Base-by-base conservation (phyloP, 2,329 filamentous ascomycete genomes). In the Madurella mycetomatis region DNA sequence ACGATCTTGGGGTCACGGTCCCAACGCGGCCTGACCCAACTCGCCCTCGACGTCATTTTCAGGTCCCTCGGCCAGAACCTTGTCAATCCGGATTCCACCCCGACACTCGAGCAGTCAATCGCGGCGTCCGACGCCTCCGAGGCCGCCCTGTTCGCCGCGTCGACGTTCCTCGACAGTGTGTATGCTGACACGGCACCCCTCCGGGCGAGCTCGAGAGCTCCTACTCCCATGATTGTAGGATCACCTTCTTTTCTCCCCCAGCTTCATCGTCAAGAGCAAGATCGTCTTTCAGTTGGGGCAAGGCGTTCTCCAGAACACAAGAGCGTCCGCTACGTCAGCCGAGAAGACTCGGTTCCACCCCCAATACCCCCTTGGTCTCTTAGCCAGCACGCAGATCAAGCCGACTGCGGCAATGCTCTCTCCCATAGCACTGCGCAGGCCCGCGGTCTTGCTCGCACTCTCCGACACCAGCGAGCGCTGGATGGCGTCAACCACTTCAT, bases 1-100 rank as follows among this genome's bases (percentile, higher is more conserved):
- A 99, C 94, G 0, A 96, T 97, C 56, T 81, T 99, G 15, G 94
- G 94, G 52, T 95, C 90, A 12, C 87, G 86, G 62, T 83, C 81
- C 18, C 89, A 96, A 70, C 86, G 92, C 60, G 94, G 94, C 58
- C 75, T 99, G 51, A 95, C 91, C 0, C 94, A 99, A 70, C 86
- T 99, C 65, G 83, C 90, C 0, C 85, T 99, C 51, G 92, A 97
- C 66, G 82, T 95, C 41, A 79, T 97, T 47, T 99, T 95, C 73
- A 85, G 86, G 59, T 92, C 88, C 43, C 83, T 96, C 48, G 84
- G 83, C 54, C 74, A 81, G 16, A 87, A 85, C 55, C 83, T 95
- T 51, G 83, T 88, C 60, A 83, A 88, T 49, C 73, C 79, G 19
- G 74, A 74, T 19, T 73, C 76, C 3, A 79, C 81, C 13, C 78